These are phyloP conservation scores for Diaporthe citri DNA, from an alignment of 2,329 filamentous ascomycete species.

Conservation along the genomic window DNA sequence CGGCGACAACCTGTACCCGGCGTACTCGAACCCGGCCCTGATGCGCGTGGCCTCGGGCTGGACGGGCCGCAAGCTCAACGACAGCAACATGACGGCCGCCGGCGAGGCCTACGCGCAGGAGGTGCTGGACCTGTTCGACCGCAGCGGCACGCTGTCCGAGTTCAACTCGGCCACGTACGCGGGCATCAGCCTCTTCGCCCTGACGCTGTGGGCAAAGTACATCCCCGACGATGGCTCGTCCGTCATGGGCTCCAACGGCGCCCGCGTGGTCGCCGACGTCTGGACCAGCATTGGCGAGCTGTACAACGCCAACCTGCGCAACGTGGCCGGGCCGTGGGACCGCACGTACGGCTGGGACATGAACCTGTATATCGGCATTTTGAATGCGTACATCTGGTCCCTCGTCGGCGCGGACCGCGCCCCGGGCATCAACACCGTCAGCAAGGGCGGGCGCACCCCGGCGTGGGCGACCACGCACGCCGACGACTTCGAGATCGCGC, in stretches of 20 bases:
- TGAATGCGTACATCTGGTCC: slow-evolving; percentile 71
- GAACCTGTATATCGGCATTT: slow-evolving; percentile 70
- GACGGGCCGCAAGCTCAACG: slow-evolving; percentile 65
- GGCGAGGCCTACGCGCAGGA: slow-evolving; percentile 69
- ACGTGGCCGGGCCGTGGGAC: slow-evolving; percentile 75
- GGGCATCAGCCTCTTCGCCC: slow-evolving; percentile 70
- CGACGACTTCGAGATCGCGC: slow-evolving; percentile 69
- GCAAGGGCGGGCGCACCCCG: slow-evolving; percentile 32
- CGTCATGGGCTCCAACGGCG: slow-evolving; percentile 64
- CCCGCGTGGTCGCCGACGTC: slow-evolving; percentile 63
- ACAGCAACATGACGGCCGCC: slow-evolving; percentile 69
- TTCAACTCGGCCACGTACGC: slow-evolving; percentile 75
- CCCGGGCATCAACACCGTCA: slow-evolving; percentile 50
- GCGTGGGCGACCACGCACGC: slow-evolving; percentile 69
- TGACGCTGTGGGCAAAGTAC: slow-evolving; percentile 72
- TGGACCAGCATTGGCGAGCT: slow-evolving; percentile 66
- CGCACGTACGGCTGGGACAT: slow-evolving; percentile 74
- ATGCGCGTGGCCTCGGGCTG: slow-evolving; percentile 74
- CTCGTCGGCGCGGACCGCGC: slow-evolving; percentile 63
- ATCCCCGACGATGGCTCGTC: slow-evolving; percentile 59
- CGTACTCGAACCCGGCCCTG: slow-evolving; percentile 70
- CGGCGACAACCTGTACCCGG: slow-evolving; percentile 71
- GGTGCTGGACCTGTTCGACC: slow-evolving; percentile 68
- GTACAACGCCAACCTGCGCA: slow-evolving; percentile 70
- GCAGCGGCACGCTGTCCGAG: slow-evolving; percentile 69